A percentile compares a stretch with the other conserved stretches of the same genome.
Conservation (phyloP, 169 alveolate genomes). For the Plasmodium coatneyi region DNA sequence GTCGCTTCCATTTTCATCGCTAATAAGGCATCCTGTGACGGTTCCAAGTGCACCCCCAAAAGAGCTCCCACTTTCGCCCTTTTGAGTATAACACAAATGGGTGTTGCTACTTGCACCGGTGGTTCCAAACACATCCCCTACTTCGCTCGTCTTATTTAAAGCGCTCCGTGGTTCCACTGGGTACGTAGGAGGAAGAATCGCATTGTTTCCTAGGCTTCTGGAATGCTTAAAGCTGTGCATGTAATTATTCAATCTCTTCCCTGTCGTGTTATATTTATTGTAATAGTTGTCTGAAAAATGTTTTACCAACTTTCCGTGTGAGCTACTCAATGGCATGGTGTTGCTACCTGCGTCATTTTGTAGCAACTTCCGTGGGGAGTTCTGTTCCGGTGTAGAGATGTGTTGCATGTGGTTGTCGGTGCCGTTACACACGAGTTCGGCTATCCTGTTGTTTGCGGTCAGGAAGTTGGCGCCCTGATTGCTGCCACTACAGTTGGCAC, state of each 20-base stretch:
- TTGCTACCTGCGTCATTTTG: conserved; percentile 10
- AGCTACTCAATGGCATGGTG: conserved; percentile 12
- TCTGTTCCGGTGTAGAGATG: not conserved
- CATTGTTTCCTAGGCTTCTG: not conserved
- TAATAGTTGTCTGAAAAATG: conserved; percentile 1
- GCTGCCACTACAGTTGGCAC: not conserved
- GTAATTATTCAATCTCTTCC: not conserved
- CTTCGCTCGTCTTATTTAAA: conserved; percentile 10
- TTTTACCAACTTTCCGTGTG: conserved; percentile 15
- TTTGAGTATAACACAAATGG: not conserved
- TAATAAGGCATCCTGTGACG: not conserved
- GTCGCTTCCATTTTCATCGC: not conserved
- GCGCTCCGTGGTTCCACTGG: not conserved
- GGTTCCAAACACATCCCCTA: not conserved
- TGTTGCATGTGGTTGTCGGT: conserved; percentile 5
- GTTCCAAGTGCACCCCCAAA: not conserved
- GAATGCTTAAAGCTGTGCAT: not conserved
- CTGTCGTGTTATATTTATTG: not conserved
- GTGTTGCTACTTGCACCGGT: not conserved
- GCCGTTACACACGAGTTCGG: not conserved
- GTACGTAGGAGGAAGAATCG: not conserved
- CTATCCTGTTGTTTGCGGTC: not conserved
- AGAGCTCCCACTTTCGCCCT: not conserved
- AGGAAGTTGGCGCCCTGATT: conserved; percentile 15
- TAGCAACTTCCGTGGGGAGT: not conserved